phyloP scores from a whole-genome alignment of 192 early-diverging fungal species.

The Pilobolus umbonatus region DNA sequence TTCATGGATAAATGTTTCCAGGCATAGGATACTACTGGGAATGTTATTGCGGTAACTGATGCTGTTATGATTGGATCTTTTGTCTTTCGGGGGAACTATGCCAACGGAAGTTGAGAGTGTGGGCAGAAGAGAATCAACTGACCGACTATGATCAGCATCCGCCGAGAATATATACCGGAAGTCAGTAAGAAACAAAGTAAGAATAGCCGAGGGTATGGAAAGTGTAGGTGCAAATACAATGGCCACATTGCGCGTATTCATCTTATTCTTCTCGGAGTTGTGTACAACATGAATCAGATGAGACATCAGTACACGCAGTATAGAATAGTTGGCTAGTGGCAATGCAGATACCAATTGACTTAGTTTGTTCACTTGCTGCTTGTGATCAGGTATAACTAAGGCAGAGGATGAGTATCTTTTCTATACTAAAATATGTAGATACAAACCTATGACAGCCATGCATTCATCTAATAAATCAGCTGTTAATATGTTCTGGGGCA shows the following conservation, averaged over 20 bases:
- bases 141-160: background rate
- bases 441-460: constrained; percentile 65
- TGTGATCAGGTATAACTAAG: constrained; percentile 41
- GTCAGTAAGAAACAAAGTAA: constrained; percentile 84
- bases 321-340: constrained; percentile 86
- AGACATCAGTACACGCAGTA: constrained; percentile 78
- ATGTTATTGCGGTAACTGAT: too few species aligned
- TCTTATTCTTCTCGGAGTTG: constrained; percentile 80
- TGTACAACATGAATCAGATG: constrained; percentile 90
- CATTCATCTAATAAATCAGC: constrained; percentile 77
- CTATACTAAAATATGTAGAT: background rate
- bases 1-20: too few species aligned
- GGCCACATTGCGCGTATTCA: constrained; percentile 92
- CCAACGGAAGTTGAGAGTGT: too few species aligned
- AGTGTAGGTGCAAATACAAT: constrained; percentile 98
- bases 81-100: too few species aligned
- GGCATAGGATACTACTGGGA: background rate
- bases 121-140: background rate
- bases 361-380: constrained; percentile 65
- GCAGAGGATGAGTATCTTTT: background rate
- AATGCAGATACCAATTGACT: constrained; percentile 70
- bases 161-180: constrained; percentile 77
- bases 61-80: too few species aligned
- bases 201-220: constrained; percentile 86
- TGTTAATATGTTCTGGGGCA: constrained; percentile 83